Conservation (phyloP, 208 protist genomes). For the Leishmania amazonensis region DNA sequence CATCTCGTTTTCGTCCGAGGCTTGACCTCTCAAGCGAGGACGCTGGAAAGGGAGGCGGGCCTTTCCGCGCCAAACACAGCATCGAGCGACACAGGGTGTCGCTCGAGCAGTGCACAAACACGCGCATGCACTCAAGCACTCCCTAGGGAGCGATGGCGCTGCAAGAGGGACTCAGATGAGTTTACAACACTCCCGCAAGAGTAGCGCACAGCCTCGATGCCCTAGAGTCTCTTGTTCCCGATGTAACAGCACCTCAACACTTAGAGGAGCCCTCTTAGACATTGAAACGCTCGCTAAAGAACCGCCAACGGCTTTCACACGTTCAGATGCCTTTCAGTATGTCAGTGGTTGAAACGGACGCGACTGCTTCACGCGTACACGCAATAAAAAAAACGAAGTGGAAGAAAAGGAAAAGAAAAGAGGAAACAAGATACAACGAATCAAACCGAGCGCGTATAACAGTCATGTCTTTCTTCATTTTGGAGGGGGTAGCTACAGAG, state of each 20-base stretch:
- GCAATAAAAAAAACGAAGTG: neutral
- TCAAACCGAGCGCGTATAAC: neutral
- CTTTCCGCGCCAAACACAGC: neutral
- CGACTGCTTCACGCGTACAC: neutral
- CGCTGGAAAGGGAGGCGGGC: neutral
- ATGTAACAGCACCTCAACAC: neutral
- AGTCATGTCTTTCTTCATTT: neutral
- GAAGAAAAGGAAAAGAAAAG: neutral
- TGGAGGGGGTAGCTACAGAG: neutral
- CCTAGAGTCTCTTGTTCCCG: neutral
- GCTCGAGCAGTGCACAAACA: neutral
- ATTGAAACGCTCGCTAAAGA: neutral
- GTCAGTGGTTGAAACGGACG: neutral
- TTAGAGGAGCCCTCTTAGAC: too few relatives aligned
- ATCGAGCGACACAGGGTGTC: neutral
- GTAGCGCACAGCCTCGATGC: neutral
- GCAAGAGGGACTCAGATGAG: neutral
- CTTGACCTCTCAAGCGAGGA: neutral
- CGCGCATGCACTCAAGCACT: neutral
- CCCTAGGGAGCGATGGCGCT: neutral
- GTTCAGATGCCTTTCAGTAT: neutral
- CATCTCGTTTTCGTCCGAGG: neutral
- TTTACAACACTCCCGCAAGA: neutral
- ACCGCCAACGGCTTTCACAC: neutral
- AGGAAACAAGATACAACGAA: constrained; percentile 4